Evolutionary conservation across 495 filamentous ascomycete genomes (phyloP).

Genomic region (Aspergillus funiculosus): DNA sequence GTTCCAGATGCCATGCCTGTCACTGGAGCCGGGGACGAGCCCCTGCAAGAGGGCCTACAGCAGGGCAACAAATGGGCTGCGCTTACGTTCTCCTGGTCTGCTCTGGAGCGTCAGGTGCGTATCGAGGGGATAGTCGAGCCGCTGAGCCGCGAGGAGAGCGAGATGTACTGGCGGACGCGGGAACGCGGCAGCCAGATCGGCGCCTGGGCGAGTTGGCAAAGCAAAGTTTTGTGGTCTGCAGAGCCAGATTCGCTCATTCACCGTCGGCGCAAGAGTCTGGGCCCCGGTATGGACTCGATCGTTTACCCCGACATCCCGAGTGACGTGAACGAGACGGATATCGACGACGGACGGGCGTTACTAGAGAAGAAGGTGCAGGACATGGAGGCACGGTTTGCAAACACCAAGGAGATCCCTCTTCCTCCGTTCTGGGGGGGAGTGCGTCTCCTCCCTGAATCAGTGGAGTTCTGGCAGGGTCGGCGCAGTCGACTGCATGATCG

Average conservation of each 20-base stretch:
- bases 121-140: constrained; percentile 72
- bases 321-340: constrained; percentile 57
- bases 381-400: constrained; percentile 66
- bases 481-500: constrained; percentile 87
- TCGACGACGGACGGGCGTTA: constrained; percentile 57
- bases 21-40: constrained; percentile 19
- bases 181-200: constrained; percentile 77
- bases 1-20: constrained; percentile 26
- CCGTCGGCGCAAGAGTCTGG: constrained; percentile 30
- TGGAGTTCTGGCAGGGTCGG: constrained; percentile 96
- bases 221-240: constrained; percentile 54
- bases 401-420: constrained; percentile 70
- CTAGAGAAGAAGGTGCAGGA: constrained; percentile 66
- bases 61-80: constrained; percentile 42
- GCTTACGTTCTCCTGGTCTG: constrained; percentile 50
- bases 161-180: constrained; percentile 80
- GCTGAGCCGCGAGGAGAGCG: constrained; percentile 65
- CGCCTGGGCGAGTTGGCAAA: constrained; percentile 91
- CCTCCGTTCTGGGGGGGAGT: constrained; percentile 94
- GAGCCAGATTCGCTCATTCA: constrained; percentile 24
- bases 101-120: constrained; percentile 75
- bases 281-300: constrained; percentile 31
- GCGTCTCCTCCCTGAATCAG: constrained; percentile 73
- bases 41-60: constrained; percentile 10
- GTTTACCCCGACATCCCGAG: constrained; percentile 31